Base-by-base conservation (phyloP, 805 yeast genomes). In the Hanseniaspora vineae region DNA sequence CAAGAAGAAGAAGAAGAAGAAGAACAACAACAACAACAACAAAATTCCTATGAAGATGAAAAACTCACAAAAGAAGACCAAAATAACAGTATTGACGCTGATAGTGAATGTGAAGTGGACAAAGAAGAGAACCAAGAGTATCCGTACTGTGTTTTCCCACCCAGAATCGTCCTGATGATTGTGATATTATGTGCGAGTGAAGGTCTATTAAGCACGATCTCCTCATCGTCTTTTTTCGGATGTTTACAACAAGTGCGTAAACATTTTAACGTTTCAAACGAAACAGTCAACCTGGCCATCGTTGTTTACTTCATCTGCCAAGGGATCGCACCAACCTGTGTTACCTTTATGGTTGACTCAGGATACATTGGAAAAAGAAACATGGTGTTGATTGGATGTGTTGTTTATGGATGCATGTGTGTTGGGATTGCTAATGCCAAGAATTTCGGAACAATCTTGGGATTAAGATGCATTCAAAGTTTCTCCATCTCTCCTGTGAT, bases 161-260 rank as follows among this genome's bases (percentile, higher is more conserved):
- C 55, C 3, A 50, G 49, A 3, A 81, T 78, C 44, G 70, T 71
- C 52, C 48, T 58, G 17, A 35, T 69, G 5, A 53, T 80, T 33
- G 72, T 69, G 2, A 51, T 54, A 6, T 63, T 66, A 31, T 70
- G 69, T 50, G 75, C 72, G 1, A 52, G 66, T 3, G 64, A 75
- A 1, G 84, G 85, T 0, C 63, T 78, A 40, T 80, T 82, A 68
- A 84, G 94, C 1, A 69, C 92, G 0, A 67, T 84, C 2, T 78
- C 89, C 0, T 75, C 81, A 53, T 84, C 94, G 0, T 84, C 86
- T 12, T 87, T 84, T 58, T 81, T 84, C 63, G 95, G 95, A 0
- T 87, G 87, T 0, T 63, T 87, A 15, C 76, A 80, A 0, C 67
- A 71, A 5, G 65, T 88, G 9, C 76, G 78, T 44, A 52, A 60